Base-by-base conservation (phyloP, 495 filamentous ascomycete genomes). In the Letharia columbiana region DNA sequence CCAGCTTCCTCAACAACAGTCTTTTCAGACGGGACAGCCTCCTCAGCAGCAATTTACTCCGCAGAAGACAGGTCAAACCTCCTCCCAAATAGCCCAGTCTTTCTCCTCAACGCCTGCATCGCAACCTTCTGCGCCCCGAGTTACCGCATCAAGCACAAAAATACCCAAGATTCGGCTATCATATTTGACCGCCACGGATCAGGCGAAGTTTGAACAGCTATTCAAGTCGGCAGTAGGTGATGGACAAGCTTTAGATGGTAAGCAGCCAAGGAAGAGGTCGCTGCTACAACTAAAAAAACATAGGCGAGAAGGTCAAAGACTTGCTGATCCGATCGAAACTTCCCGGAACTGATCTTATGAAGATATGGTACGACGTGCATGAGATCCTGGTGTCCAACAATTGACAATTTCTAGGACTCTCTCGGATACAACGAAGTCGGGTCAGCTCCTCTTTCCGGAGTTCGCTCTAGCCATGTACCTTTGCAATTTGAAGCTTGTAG, bases 381-480 rank as follows among this genome's bases (percentile, higher is more conserved):
- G 23, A 18, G 39, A 44, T 45, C 40, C 18, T 39, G 4, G n/a
- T 50, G 15, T n/a, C 12, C 37, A 17, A 61, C 31, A 39, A 56
- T 66, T 73, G 45, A 73, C 61, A 41, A 40, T 47, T 28, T 15
- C 56, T 44, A 92, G 89, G 92, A 90, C 91, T 18, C 77, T 99
- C n/a, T 91, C 91, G 23, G 95, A 99, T 78, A 96, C 95, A 3
- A 99, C 95, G 13, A 92, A 93, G 78, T 93, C 92, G 6, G 95
- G 95, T 20, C 92, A 96, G 74, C 81, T 99, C 50, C 88, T 96
- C 68, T 99, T 99, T 77, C 95, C 95, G 39, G 95, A 99, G 77
- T 98, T 99, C 67, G 95, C 94, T 15, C 79, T 99, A 60, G 91
- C 95, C 52, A 96, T 99, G 95, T 99, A 99, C 73, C 87, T 99